These are phyloP conservation scores for Ceratocystis ficicola DNA, from an alignment of 2,329 filamentous ascomycete genomes.

Conservation along the genomic window DNA sequence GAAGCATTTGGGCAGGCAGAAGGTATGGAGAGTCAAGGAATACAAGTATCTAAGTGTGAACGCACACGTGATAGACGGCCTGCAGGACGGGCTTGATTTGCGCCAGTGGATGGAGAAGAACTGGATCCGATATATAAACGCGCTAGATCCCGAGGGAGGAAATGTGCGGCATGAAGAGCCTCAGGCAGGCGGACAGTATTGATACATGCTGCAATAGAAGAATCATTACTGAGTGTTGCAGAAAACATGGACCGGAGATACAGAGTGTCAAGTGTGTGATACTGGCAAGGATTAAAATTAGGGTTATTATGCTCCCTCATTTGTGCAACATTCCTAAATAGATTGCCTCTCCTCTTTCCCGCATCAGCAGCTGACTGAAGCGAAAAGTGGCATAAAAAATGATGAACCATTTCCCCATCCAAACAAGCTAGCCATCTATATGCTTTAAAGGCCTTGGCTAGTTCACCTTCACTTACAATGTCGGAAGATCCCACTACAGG, in stretches of 20 bases:
- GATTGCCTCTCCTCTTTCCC: background rate
- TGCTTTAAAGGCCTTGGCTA: too few relatives aligned
- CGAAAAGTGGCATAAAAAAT: background rate
- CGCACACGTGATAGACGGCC: conserved; percentile 21
- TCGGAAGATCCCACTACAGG: conserved; percentile 14
- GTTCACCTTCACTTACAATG: background rate
- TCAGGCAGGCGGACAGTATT: conserved; percentile 23
- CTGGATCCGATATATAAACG: conserved; percentile 23
- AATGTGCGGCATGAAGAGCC: conserved; percentile 21
- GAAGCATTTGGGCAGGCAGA: conserved; percentile 11
- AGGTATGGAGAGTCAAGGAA: conserved; percentile 19
- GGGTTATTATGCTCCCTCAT: background rate
- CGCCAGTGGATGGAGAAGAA: conserved; percentile 22
- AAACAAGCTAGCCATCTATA: background rate
- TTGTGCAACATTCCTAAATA: background rate
- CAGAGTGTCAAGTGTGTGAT: background rate
- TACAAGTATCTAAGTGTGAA: conserved; percentile 21
- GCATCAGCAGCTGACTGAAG: background rate
- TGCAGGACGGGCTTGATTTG: conserved; percentile 22
- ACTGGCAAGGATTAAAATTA: background rate
- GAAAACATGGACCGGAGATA: background rate
- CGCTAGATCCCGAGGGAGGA: conserved; percentile 20
- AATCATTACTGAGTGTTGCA: background rate
- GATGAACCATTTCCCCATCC: background rate
- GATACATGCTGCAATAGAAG: background rate